Base-by-base conservation (phyloP, 2,329 filamentous ascomycete genomes). In the Colletotrichum theobromicola region DNA sequence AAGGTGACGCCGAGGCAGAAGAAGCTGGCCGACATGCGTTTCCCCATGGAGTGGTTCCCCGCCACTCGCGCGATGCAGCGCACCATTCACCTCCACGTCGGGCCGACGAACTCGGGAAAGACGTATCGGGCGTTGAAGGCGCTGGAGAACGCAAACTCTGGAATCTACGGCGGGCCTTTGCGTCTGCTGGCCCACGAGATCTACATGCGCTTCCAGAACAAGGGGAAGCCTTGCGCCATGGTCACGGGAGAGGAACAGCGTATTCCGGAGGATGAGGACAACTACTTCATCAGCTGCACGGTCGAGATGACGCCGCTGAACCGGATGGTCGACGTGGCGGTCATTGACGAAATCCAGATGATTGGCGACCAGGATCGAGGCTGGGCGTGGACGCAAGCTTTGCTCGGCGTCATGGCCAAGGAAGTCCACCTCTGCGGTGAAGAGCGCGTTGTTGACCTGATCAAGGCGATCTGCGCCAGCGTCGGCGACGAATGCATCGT, bases 311-410 rank as follows among this genome's bases (percentile, higher is more conserved):
- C 89, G 9, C 90, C 90, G 2, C 81, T 88, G n/a, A 89, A 85
- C 78, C 77, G 84, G 5, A 82, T 83, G 3, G 91, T 94, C 34
- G 96, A 98, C 55, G 96, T 99, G 42, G 96, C 95, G 2, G 96
- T 99, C 77, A 96, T 99, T 76, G 97, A 99, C 81, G 97, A 99
- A 85, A 98, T 99, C 72, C 97, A 99, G 84, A 98, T 99, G 97
- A 95, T 99, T 78, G 93, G 91, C 18, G 93, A 95, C 79, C 76
- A 82, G 0, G 91, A 95, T 1, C 93, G 97, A 78, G 97, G 97
- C 2, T 98, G 94, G 93, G 96, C 95, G 4, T 99, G 97, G 97
- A 98, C 96, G 2, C 92, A 95, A 79, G 97, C 97, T 3, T 88
- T 98, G 16, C 87, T 99, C 7, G 97, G 97, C 42, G 89, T 98